A percentile compares a stretch with the other conserved stretches of the same genome.
Conservation (phyloP, 805 yeast species). For the Saccharomycopsis capsularis region DNA sequence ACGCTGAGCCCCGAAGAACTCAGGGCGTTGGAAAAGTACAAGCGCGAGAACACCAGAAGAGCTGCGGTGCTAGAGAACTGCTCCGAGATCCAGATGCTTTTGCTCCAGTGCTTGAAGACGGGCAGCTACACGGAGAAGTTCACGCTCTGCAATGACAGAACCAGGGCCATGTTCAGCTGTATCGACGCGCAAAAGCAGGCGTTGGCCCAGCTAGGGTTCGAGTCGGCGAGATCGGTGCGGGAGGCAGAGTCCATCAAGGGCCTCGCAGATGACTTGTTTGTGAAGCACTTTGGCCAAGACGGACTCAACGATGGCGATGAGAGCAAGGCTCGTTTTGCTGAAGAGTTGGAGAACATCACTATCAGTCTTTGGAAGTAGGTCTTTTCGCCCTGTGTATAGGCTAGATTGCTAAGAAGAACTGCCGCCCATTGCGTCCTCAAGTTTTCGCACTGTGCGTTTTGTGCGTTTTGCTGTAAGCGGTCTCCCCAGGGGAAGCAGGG, state of each 20-base stretch:
- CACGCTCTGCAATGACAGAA: constrained; percentile 18
- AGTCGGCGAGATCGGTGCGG: constrained; percentile 16
- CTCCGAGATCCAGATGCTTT: constrained; percentile 18
- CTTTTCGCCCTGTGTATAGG: too few species aligned
- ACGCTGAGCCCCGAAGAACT: constrained; percentile 4
- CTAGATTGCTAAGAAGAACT: too few species aligned
- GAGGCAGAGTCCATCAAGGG: constrained; percentile 20
- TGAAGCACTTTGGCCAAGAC: constrained; percentile 19
- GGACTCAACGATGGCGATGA: constrained; percentile 13
- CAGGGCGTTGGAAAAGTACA: constrained; percentile 14
- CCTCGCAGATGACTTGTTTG: constrained; percentile 20
- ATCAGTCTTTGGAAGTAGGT: constrained; percentile 15
- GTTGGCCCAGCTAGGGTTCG: constrained; percentile 12
- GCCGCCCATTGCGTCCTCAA: too few species aligned
- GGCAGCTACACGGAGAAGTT: constrained; percentile 18
- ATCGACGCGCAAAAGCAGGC: constrained; percentile 18
- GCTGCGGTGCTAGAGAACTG: constrained; percentile 20
- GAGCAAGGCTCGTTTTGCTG: constrained; percentile 2
- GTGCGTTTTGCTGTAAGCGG: too few species aligned
- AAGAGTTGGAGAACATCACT: constrained; percentile 12
- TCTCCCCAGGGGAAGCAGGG: too few species aligned
- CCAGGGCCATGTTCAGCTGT: constrained; percentile 19
- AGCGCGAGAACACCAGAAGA: constrained; percentile 1
- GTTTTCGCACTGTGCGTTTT: too few species aligned
- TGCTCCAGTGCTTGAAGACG: constrained; percentile 17